Evolutionary conservation across 768 basidiomycete species (phyloP).

Genomic region (Lactarius trivialis): DNA sequence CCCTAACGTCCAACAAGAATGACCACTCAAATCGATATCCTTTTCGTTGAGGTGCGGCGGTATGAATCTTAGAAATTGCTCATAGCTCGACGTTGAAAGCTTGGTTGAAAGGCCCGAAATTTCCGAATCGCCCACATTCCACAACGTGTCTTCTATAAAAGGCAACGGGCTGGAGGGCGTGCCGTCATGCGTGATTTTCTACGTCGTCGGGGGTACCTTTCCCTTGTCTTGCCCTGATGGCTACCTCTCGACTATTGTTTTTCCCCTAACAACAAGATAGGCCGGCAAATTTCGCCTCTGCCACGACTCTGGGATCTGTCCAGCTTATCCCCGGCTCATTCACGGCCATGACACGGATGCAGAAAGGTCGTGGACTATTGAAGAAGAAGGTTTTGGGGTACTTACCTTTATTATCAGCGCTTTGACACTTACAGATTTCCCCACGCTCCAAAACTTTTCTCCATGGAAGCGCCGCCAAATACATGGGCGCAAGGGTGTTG

Average conservation of each 20-base stretch:
- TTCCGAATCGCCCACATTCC: neutral
- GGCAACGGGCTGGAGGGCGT: neutral
- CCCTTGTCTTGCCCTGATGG: constrained; percentile 2
- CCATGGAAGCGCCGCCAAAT: constrained; percentile 1
- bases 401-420: neutral
- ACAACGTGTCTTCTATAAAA: neutral
- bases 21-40: neutral
- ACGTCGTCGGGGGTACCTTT: neutral
- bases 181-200: neutral
- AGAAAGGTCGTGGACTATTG: neutral
- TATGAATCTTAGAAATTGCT: neutral
- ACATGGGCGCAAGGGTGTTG: neutral
- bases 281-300: neutral
- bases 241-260: constrained; percentile 4
- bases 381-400: constrained; percentile 13
- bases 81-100: neutral
- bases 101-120: neutral
- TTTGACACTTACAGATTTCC: neutral
- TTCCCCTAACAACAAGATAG: constrained; percentile 1
- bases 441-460: neutral
- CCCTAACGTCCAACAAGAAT: neutral
- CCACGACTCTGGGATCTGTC: neutral
- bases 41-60: neutral
- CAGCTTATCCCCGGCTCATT: neutral
- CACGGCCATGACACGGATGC: neutral